A percentile compares a stretch with the other conserved stretches of the same genome.
Conservation (phyloP, 2,329 filamentous ascomycete genomes). For the Fusarium irregulare region DNA sequence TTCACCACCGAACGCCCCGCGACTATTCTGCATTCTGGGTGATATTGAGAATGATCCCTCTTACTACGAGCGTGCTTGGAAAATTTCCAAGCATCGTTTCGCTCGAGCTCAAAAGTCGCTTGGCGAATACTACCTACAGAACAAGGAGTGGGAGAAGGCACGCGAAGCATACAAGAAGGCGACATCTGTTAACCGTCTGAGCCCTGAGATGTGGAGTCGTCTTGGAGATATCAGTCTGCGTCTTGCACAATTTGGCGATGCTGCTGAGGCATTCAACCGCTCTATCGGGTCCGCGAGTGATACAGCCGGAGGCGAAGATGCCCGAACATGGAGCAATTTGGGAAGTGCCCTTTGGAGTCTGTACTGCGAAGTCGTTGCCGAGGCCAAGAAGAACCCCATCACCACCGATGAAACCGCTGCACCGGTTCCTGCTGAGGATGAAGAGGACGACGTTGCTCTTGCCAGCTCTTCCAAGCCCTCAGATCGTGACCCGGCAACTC, state of each 20-base stretch:
- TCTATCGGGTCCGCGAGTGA: slow-evolving; percentile 74
- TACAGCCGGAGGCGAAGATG: slow-evolving; percentile 83
- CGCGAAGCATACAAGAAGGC: slow-evolving; percentile 82
- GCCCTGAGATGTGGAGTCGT: slow-evolving; percentile 87
- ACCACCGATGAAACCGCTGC: slow-evolving; percentile 34
- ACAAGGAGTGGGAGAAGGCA: slow-evolving; percentile 75
- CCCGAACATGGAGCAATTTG: slow-evolving; percentile 94
- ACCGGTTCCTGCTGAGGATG: slow-evolving; percentile 39
- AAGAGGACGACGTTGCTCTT: slow-evolving; percentile 47
- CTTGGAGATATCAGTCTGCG: slow-evolving; percentile 89
- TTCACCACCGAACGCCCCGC: slow-evolving; percentile 82
- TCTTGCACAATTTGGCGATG: slow-evolving; percentile 79
- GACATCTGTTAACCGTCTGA: slow-evolving; percentile 81
- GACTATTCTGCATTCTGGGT: slow-evolving; percentile 92
- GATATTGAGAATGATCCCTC: slow-evolving; percentile 81
- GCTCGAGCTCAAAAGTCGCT: slow-evolving; percentile 89
- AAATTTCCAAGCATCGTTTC: slow-evolving; percentile 82
- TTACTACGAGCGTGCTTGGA: slow-evolving; percentile 90
- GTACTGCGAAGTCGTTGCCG: slow-evolving; percentile 65
- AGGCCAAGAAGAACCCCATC: slow-evolving; percentile 48
- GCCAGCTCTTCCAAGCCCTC: slow-evolving; percentile 34
- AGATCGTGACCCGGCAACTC: slow-evolving; percentile 64
- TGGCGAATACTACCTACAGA: slow-evolving; percentile 78
- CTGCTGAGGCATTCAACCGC: slow-evolving; percentile 84
- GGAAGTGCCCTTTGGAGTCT: slow-evolving; percentile 83